Evolutionary conservation across 441 rosid genomes (phyloP).

Genomic region (Breynia disticha): DNA sequence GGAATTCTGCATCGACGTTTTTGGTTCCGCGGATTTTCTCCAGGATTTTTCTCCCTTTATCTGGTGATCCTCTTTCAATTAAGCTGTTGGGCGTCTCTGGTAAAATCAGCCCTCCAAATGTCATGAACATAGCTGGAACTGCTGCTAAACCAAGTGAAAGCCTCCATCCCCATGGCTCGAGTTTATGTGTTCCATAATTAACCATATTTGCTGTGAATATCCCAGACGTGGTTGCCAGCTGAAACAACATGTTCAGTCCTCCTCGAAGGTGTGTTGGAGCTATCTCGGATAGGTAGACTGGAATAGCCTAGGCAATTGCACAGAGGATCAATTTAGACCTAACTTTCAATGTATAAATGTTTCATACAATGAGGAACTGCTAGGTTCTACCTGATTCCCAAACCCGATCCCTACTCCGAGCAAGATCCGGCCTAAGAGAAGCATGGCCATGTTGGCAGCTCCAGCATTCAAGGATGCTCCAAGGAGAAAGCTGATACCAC

Average conservation of each 20-base stretch:
- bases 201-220: constrained; percentile 88
- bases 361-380: background rate
- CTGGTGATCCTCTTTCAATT: constrained; percentile 47
- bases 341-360: background rate
- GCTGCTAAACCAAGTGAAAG: constrained; percentile 84
- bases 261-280: constrained; percentile 90
- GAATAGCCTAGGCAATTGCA: constrained; percentile 53
- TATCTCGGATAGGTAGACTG: constrained; percentile 80
- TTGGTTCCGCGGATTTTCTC: constrained; percentile 65
- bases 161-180: constrained; percentile 89
- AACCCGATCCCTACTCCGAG: constrained; percentile 91
- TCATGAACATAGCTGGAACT: constrained; percentile 64
- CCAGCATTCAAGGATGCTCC: constrained; percentile 69
- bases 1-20: constrained; percentile 61
- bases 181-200: constrained; percentile 69
- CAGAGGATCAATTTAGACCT: background rate
- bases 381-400: constrained; percentile 69
- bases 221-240: constrained; percentile 72
- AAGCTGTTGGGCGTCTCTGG: constrained; percentile 92
- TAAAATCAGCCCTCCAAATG: constrained; percentile 54
- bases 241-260: constrained; percentile 83
- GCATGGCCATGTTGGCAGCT: constrained; percentile 65
- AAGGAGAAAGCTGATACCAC: constrained; percentile 66
- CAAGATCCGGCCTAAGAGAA: constrained; percentile 70
- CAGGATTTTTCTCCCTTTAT: constrained; percentile 45